Evolutionary conservation across 1,284 basidiomycete genomes (phyloP).

Genomic region (Sporisorium iseilematis-ciliati): DNA sequence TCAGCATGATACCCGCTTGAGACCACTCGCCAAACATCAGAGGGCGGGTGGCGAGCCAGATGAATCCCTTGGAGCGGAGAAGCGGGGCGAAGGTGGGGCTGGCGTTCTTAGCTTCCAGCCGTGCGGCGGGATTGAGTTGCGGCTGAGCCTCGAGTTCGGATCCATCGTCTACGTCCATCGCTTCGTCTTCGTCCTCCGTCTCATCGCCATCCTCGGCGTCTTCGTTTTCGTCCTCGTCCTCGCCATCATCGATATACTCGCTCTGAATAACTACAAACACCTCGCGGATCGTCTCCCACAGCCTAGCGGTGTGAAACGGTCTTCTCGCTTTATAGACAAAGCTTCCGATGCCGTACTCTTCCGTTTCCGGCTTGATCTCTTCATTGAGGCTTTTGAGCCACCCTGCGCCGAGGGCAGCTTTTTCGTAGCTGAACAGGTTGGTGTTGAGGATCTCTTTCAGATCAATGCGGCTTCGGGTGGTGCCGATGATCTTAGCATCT

Average conservation of each 20-base stretch:
- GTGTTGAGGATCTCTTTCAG: slow-evolving; percentile 70
- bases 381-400: slow-evolving; percentile 72
- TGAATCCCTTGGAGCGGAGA: slow-evolving; percentile 72
- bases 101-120: slow-evolving; percentile 70
- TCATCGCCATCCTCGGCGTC: slow-evolving; percentile 19
- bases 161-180: slow-evolving; percentile 54
- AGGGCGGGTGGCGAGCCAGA: slow-evolving; percentile 70
- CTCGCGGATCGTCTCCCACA: slow-evolving; percentile 71
- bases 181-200: slow-evolving; percentile 19
- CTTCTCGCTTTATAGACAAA: slow-evolving; percentile 64
- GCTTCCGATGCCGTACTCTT: slow-evolving; percentile 66
- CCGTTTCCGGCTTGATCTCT: slow-evolving; percentile 71
- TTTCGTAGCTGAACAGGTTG: slow-evolving; percentile 70
- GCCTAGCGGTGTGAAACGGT: slow-evolving; percentile 72
- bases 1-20: slow-evolving; percentile 72
- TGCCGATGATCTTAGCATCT: slow-evolving; percentile 69
- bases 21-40: slow-evolving; percentile 72
- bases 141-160: slow-evolving; percentile 66
- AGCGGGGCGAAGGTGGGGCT: slow-evolving; percentile 70
- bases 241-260: slow-evolving; percentile 69
- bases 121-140: slow-evolving; percentile 71
- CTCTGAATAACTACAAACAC: slow-evolving; percentile 71
- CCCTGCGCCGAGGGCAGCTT: slow-evolving; percentile 71
- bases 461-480: slow-evolving; percentile 69
- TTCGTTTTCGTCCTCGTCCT: slow-evolving; percentile 29